phyloP scores from a whole-genome alignment of 352 stramenopile genomes.

The Pythium dissotocum region DNA sequence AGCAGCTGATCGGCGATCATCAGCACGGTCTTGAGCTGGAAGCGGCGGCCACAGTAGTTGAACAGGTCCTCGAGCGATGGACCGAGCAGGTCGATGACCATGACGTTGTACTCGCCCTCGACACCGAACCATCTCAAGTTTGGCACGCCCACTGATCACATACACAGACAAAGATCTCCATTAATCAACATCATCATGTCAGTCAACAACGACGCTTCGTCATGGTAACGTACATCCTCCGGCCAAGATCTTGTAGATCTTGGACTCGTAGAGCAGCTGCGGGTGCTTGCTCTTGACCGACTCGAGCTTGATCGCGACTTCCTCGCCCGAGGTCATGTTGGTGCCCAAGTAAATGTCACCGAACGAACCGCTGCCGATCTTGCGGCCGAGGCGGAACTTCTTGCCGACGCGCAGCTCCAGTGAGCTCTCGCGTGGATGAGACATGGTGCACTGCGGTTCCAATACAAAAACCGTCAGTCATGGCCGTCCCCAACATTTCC shows the following conservation, averaged over 20 bases:
- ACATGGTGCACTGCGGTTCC: conserved; percentile 43
- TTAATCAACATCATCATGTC: conserved; percentile 21
- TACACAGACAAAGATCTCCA: conserved; percentile 39
- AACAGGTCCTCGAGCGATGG: conserved; percentile 92
- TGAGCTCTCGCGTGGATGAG: conserved; percentile 65
- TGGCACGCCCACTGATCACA: conserved; percentile 93
- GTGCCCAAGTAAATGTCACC: conserved; percentile 99
- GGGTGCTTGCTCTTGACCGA: conserved; percentile 97
- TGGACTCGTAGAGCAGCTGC: conserved; percentile 99
- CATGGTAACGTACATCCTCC: conserved; percentile 89
- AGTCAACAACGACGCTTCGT: conserved; percentile 12
- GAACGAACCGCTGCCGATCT: conserved; percentile 99
- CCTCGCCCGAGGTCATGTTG: conserved; percentile 98
- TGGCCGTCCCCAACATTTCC: not conserved
- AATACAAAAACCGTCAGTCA: not conserved
- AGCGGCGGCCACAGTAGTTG: conserved; percentile 87
- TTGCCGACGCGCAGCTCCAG: conserved; percentile 98
- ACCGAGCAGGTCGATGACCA: conserved; percentile 99
- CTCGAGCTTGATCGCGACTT: conserved; percentile 99
- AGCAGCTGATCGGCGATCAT: conserved; percentile 92
- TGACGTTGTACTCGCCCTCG: conserved; percentile 99
- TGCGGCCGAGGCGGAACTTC: conserved; percentile 99
- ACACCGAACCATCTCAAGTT: conserved; percentile 99
- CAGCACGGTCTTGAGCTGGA: conserved; percentile 95
- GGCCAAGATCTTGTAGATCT: conserved; percentile 99